Base-by-base conservation (phyloP, 1,284 basidiomycete genomes). In the Malassezia nana region DNA sequence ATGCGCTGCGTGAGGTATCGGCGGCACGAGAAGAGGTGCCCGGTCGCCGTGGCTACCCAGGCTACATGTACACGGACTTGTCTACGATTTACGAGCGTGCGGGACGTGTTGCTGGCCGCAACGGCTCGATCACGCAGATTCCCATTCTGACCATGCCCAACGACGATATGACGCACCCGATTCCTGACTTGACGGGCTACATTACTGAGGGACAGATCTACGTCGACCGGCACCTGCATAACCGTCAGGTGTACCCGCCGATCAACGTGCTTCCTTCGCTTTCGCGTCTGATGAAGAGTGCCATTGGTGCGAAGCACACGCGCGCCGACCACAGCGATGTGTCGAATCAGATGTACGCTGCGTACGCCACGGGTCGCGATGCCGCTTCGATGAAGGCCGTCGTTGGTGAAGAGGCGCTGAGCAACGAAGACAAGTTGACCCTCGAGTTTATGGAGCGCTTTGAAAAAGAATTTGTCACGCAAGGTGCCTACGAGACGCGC, bases 131-230 rank as follows among this genome's bases (percentile, higher is more conserved):
- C 79, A 99, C 94, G 46, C 94, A 99, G 79, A 95, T 98, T 75
- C 94, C 94, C 53, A 99, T 98, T 73, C 81, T 99, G 62, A 98
- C 94, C 57, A 99, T 99, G 94, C 94, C 94, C 29, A 99, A 98
- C 79, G 94, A 98, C 77, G 63, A 98, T 81, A 99, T 99, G 76
- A 98, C 94, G 39, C 94, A 99, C 77, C 94, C 94, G 54, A 98
- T 99, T 77, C 94, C 92, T 67, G 94, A 98, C 83, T 81, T 99
- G 78, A 98, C 72, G 38, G 94, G 94, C 49, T 98, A 98, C 78
- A 98, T 98, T 75, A 96, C 92, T 40, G 79, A 96, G 79, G 94
- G 94, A 48, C 94, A 98, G 78, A 95, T 99, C 77, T 95, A 87
- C 77, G 87, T 99, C 72, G 94, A 99, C 80, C 85, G 92, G 66